Evolutionary conservation across 2,329 filamentous ascomycete genomes (phyloP), one percentile per base, ranked within the genome.

Genomic region (Colletotrichum eleusines): DNA sequence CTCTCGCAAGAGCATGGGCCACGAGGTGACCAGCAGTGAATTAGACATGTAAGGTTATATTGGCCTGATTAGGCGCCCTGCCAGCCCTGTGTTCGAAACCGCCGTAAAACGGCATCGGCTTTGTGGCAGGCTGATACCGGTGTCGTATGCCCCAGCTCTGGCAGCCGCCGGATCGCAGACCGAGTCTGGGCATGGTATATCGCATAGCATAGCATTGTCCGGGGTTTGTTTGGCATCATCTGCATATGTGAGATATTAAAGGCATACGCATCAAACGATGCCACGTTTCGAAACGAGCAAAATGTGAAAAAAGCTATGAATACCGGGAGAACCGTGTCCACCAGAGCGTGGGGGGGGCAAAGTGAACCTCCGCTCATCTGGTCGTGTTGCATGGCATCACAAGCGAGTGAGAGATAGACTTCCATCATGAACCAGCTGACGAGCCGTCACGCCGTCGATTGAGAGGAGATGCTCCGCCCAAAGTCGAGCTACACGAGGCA

Each of bases 201-300:
- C 18, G 54, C 35, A 40, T 57, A 40, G 33, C 14, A 57, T 40
- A 18, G 42, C n/a, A 61, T 42, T 61, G 23, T 9, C n/a, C 20
- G 28, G 42, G 58, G 44, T 38, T 50, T n/a, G 14, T 16, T n/a
- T 33, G 14, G 26, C 26, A 46, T 33, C 28, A 28, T 14, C 18
- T 23, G 6, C 33, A 23, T 26, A 61, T 51, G 23, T 9, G 28
- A 28, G 23, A n/a, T 50, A 14, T 51, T 51, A 20, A 62, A 62
- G 59, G 44, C 59, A 62, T 62, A 62, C 40, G 44, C 28, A 40
- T 14, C 28, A 62, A 62, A 51, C 44, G 44, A 62, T 51, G 59
- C 16, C 44, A 46, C 28, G 59, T 62, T 62, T 62, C 59, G 44
- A 28, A 61, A 62, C 16, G n/a, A 28, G n/a, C 11, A 48, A 31